Evolutionary conservation across 1,139 yeast species (phyloP).

Genomic region (Spencermartinsiella ligniputridi): DNA sequence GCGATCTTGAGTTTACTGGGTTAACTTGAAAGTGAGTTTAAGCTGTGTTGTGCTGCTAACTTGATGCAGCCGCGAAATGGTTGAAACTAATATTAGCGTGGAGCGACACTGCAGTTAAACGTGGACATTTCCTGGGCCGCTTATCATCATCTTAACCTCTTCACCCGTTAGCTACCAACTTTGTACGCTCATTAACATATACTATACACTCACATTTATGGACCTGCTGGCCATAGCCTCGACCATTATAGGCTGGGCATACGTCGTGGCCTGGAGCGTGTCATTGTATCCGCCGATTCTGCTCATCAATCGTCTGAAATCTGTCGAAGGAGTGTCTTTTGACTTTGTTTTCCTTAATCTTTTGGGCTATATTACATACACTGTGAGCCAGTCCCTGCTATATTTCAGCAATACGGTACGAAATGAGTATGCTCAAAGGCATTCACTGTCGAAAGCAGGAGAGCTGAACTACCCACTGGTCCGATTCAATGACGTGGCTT

Average conservation of each 20-base stretch:
- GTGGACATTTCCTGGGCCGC: no score
- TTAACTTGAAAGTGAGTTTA: no score
- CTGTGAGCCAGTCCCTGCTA: conserved; percentile 38
- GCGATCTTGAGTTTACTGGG: no score
- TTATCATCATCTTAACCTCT: no score
- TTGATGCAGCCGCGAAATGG: no score
- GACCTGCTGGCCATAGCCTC: conserved; percentile 13
- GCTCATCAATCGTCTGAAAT: conserved; percentile 35
- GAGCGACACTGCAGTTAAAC: no score
- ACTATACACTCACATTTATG: no score
- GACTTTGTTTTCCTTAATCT: conserved; percentile 42
- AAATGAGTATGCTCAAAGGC: conserved; percentile 36
- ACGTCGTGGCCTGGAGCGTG: conserved; percentile 36
- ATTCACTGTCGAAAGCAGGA: conserved; percentile 21
- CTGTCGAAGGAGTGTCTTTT: conserved; percentile 44
- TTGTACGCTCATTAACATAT: no score
- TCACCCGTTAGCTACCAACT: no score
- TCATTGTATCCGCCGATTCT: conserved; percentile 45
- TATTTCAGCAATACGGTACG: conserved; percentile 37
- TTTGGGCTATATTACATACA: conserved; percentile 42
- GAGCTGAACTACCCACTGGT: conserved; percentile 37
- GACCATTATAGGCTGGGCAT: conserved; percentile 28
- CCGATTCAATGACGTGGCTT: conserved; percentile 43
- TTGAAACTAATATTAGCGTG: no score
- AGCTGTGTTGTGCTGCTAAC: no score